Evolutionary conservation across 306 rosid species (phyloP), one percentile per base, ranked within the genome.

Genomic region (Clitoria ternatea): DNA sequence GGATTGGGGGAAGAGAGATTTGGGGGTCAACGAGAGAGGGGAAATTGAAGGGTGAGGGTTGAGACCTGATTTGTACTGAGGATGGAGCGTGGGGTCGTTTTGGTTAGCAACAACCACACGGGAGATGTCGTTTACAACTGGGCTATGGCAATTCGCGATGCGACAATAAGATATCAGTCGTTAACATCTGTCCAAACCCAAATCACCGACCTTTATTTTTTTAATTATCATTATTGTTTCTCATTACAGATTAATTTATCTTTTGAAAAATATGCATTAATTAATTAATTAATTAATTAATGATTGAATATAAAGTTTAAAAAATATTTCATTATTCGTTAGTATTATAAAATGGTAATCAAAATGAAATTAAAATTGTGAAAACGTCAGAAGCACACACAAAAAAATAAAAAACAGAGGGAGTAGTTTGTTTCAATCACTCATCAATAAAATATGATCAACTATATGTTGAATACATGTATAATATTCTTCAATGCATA

Each of bases 1-100:
- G 2, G 72, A 36, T 43, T 37, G 30, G 69, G 35, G n/a, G 83
- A 47, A 32, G 2, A n/a, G 54, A 48, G 32, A 43, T 10, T 37
- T 2, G 10, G 3, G 61, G 85, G 92, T 87, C 90, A 87, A 87
- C 92, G 88, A 68, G 79, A 66, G 67, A 55, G 5, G 43, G 64
- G 60, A 59, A n/a, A 23, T 48, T 65, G 75, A 49, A 49, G 47
- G 55, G 50, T 64, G 81, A 69, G 68, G 47, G 70, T 54, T 80
- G 77, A 66, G 71, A 18, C 50, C 29, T 66, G 53, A 73, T 79
- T 66, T 72, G 79, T 79, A 79, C 50, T 80, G 64, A 24, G 69
- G 2, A 54, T 14, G 42, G 8, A 10, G 35, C 5, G 79, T 66
- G 75, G 71, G 79, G 75, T 79, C 83, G 79, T 79, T 73, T 79